A percentile compares a stretch with the other conserved stretches of the same genome.
These are phyloP conservation scores for Leccinum glutinopallens DNA, from an alignment of 1,284 basidiomycete species.

Conservation along the genomic window DNA sequence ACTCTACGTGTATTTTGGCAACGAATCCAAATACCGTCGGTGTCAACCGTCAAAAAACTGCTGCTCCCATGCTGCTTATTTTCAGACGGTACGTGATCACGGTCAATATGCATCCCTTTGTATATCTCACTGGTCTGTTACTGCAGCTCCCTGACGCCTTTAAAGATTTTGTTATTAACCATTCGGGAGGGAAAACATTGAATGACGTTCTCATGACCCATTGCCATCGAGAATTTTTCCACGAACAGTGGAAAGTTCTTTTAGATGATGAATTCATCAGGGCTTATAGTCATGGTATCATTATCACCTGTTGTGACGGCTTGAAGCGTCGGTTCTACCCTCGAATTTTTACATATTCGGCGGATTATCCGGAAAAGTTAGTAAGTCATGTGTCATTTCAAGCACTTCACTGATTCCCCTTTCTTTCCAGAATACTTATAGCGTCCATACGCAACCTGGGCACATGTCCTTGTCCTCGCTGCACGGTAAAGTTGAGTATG, in stretches of 20 bases:
- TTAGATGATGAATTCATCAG: fast-evolving
- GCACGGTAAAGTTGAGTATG: neutral
- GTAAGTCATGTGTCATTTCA: neutral
- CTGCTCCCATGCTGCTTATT: neutral
- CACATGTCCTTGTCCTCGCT: neutral
- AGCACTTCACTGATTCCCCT: neutral
- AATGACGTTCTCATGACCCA: neutral
- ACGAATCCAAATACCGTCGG: fast-evolving
- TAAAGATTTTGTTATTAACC: neutral
- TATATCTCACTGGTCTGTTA: neutral
- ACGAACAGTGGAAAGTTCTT: neutral
- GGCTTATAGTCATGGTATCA: neutral
- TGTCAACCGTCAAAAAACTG: neutral
- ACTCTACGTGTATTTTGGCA: neutral
- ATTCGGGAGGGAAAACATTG: neutral
- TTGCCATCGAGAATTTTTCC: neutral
- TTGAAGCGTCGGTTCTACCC: neutral
- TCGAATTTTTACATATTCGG: neutral
- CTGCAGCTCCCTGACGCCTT: neutral
- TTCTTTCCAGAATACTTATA: neutral
- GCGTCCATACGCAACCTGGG: neutral
- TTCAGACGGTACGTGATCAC: neutral
- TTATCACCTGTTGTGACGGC: neutral
- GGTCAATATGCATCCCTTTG: fast-evolving
- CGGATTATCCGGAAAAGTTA: neutral